phyloP scores from a whole-genome alignment of 768 basidiomycete genomes.

The Clavulina sp. region DNA sequence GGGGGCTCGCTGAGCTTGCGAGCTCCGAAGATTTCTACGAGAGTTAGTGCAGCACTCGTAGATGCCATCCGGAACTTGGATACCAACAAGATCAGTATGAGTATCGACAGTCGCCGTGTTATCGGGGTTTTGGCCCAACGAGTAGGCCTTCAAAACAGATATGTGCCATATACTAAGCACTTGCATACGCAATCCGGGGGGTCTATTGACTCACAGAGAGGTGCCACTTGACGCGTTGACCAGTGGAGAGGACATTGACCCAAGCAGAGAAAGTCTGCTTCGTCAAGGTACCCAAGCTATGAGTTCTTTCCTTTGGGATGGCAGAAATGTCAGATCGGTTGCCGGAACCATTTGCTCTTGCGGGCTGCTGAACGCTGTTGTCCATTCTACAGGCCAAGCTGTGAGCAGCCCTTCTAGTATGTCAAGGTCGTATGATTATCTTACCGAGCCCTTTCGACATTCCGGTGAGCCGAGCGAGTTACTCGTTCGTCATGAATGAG shows the following conservation, averaged over 20 bases:
- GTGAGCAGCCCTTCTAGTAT: too few species aligned
- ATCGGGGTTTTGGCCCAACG: neutral
- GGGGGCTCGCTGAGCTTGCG: too few species aligned
- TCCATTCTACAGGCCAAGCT: neutral
- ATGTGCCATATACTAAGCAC: neutral
- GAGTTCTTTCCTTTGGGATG: neutral
- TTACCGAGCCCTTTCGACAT: neutral
- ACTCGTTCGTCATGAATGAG: neutral
- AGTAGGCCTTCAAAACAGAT: neutral
- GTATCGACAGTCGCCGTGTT: neutral
- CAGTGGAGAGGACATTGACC: neutral
- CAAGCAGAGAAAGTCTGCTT: conserved; percentile 1
- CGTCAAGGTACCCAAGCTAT: neutral
- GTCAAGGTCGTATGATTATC: too few species aligned
- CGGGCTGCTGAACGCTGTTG: neutral
- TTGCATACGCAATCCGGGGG: neutral
- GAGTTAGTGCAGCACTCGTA: neutral
- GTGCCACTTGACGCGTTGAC: neutral
- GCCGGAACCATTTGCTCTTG: neutral
- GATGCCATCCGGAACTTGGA: neutral
- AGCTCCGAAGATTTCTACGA: neutral
- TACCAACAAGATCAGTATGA: neutral
- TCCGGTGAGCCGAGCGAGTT: neutral
- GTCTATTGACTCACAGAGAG: neutral
- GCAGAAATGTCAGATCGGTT: neutral